Evolutionary conservation across 345 rosid species (phyloP).

Genomic region (Noccaea bulbosa): DNA sequence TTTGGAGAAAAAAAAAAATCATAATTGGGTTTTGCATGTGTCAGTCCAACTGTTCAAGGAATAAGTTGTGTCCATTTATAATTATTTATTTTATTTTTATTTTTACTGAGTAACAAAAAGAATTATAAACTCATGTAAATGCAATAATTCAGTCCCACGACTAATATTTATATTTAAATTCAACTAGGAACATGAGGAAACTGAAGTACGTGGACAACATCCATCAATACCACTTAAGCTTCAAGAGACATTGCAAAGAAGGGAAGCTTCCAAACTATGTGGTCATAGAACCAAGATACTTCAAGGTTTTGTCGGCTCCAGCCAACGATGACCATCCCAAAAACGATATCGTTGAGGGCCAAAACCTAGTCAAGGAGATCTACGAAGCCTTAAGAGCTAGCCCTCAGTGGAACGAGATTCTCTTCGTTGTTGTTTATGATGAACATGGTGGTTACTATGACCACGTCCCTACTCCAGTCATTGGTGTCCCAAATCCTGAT

Average conservation of each 20-base stretch:
- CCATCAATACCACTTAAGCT: conserved; percentile 61
- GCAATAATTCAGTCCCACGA: conserved; percentile 2
- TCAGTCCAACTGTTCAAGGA: neutral
- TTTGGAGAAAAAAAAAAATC: neutral
- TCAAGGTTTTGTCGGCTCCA: conserved; percentile 55
- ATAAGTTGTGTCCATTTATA: neutral
- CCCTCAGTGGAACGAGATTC: conserved; percentile 83
- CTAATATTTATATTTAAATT: neutral
- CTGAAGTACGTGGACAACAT: conserved; percentile 73
- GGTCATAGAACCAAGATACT: conserved; percentile 76
- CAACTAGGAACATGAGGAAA: conserved; percentile 69
- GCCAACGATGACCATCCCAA: conserved; percentile 90
- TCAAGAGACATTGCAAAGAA: conserved; percentile 71
- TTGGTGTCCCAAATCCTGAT: conserved; percentile 83
- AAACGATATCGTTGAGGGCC: conserved; percentile 78
- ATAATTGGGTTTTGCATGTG: conserved; percentile 18
- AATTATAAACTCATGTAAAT: neutral
- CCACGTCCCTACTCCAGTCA: conserved; percentile 80
- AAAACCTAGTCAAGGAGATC: conserved; percentile 75
- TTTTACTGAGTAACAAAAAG: neutral
- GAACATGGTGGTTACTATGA: conserved; percentile 96
- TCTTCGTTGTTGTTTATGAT: conserved; percentile 66
- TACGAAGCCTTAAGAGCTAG: conserved; percentile 80
- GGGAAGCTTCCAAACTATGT: conserved; percentile 92
- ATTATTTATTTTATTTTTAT: neutral